phyloP scores from a whole-genome alignment of 371 early-diverging fungal species.

The Phascolomyces articulosus region DNA sequence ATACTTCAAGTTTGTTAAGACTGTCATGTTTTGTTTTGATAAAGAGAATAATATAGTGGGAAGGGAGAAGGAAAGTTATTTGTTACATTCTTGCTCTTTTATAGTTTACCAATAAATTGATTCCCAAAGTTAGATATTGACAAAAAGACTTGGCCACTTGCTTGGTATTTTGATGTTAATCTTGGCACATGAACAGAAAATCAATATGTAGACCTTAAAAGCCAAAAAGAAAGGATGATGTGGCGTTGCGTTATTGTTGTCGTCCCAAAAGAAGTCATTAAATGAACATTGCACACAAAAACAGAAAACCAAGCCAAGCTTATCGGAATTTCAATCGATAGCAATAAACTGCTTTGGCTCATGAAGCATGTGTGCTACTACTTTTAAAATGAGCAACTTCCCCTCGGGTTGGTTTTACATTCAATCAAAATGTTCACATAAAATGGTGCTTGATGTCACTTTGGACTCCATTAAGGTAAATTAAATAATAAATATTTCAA shows the following conservation, averaged over 20 bases:
- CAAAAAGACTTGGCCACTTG: background rate
- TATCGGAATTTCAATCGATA: conserved; percentile 4
- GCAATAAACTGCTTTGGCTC: too few relatives aligned
- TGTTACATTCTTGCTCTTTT: too few relatives aligned
- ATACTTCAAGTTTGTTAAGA: background rate
- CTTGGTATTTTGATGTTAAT: background rate
- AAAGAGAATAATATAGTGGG: background rate
- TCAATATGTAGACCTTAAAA: too few relatives aligned
- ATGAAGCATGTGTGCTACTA: conserved; percentile 3
- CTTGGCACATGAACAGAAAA: background rate
- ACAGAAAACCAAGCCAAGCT: too few relatives aligned
- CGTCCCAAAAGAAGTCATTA: too few relatives aligned
- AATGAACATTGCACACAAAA: too few relatives aligned
- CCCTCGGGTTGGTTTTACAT: conserved; percentile 55
- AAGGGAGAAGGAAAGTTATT: background rate
- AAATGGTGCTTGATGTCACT: conserved; percentile 50
- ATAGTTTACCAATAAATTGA: too few relatives aligned
- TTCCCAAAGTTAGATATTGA: too few relatives aligned
- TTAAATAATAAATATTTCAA: too few relatives aligned
- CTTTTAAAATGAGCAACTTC: conserved; percentile 38
- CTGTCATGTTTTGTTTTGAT: background rate
- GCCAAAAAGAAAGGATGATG: too few relatives aligned
- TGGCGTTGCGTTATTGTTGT: too few relatives aligned
- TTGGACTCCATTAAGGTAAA: conserved; percentile 48
- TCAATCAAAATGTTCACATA: conserved; percentile 43